Evolutionary conservation across 148 eudicot species (phyloP).

Genomic region (Dysphania ambrosioides): DNA sequence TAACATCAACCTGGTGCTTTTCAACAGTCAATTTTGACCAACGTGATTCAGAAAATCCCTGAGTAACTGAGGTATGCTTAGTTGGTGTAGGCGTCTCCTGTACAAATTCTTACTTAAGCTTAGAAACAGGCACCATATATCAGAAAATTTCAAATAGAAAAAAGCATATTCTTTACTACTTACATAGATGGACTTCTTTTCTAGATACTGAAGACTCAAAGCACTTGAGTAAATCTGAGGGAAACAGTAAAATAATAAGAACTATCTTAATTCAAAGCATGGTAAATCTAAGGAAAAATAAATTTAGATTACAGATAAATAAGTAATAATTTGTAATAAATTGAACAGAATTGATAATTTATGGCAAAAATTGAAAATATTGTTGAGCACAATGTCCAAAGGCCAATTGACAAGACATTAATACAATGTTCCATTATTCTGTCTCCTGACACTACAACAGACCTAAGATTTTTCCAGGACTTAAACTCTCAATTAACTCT

Average conservation of each 20-base stretch:
- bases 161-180: conserved; percentile 26
- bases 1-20: conserved; percentile 63
- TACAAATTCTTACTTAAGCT: conserved; percentile 7
- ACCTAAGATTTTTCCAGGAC: not conserved
- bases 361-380: not conserved
- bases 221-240: conserved; percentile 65
- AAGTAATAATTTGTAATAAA: too few species aligned
- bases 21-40: conserved; percentile 67
- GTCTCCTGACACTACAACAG: not conserved
- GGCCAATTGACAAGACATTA: not conserved
- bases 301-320: too few species aligned
- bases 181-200: conserved; percentile 67
- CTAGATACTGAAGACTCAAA: conserved; percentile 50
- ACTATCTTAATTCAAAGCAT: not conserved
- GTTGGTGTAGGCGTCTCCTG: conserved; percentile 94
- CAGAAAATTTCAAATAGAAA: conserved; percentile 9
- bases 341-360: not conserved
- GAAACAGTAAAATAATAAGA: conserved; percentile 11
- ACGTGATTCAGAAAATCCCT: conserved; percentile 71
- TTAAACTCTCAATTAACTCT: not conserved
- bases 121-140: not conserved
- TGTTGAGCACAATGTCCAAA: not conserved
- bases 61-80: conserved; percentile 51
- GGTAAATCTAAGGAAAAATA: not conserved
- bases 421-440: not conserved